A percentile compares a stretch with the other conserved stretches of the same genome.
Conservation (phyloP, 805 yeast genomes). For the Saccharomycopsis sp. region DNA sequence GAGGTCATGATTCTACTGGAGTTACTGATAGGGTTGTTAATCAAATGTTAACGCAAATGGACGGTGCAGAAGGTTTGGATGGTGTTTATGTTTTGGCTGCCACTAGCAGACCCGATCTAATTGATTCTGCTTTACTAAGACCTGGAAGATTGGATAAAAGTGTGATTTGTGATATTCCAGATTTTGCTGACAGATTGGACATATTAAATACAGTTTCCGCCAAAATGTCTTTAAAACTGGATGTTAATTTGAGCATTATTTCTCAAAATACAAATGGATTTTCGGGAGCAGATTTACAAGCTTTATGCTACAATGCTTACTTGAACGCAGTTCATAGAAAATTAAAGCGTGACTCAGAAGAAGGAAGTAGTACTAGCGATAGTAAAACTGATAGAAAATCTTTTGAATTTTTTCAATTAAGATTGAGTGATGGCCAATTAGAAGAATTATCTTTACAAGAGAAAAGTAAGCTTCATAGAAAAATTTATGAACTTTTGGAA, state of each 20-base stretch:
- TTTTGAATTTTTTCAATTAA: slow-evolving; percentile 32
- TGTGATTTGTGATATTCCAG: slow-evolving; percentile 83
- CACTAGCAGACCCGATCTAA: slow-evolving; percentile 89
- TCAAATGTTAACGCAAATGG: slow-evolving; percentile 96
- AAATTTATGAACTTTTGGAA: slow-evolving; percentile 33
- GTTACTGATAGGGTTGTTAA: slow-evolving; percentile 97
- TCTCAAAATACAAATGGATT: slow-evolving; percentile 62
- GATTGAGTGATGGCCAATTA: slow-evolving; percentile 11
- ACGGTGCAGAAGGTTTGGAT: slow-evolving; percentile 96
- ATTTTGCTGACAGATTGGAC: slow-evolving; percentile 56
- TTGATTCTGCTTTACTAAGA: slow-evolving; percentile 87
- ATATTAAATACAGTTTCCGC: slow-evolving; percentile 49
- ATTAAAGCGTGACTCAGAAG: slow-evolving; percentile 34
- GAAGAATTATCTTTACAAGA: slow-evolving; percentile 30
- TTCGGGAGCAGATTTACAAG: slow-evolving; percentile 94
- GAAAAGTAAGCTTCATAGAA: too few species aligned
- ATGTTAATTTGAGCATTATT: slow-evolving; percentile 41
- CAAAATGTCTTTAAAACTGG: slow-evolving; percentile 46
- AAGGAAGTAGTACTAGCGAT: slow-evolving; percentile 2
- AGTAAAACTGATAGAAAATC: neutral
- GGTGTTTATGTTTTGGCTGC: slow-evolving; percentile 97
- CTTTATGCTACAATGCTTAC: slow-evolving; percentile 83
- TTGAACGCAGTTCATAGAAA: slow-evolving; percentile 72
- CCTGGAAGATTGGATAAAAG: slow-evolving; percentile 96
- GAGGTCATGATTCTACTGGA: slow-evolving; percentile 97